Evolutionary conservation across 1,284 basidiomycete species (phyloP).

Genomic region (Mycena citricolor): DNA sequence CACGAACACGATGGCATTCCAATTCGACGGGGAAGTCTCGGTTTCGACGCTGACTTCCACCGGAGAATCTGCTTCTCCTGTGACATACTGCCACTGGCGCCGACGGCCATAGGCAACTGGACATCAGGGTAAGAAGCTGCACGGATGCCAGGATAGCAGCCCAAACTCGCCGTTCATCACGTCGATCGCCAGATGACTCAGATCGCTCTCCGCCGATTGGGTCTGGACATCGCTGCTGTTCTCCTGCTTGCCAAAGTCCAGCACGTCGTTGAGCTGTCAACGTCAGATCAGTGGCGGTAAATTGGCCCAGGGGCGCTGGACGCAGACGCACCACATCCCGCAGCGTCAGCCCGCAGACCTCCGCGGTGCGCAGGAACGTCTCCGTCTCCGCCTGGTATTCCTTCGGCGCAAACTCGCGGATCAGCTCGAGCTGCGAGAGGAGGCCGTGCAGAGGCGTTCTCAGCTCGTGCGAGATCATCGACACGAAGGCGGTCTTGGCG

Average conservation of each 20-base stretch:
- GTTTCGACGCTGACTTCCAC: constrained; percentile 10
- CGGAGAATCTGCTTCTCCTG: constrained; percentile 3
- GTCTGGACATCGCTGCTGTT: constrained; percentile 1
- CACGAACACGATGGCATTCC: constrained; percentile 7
- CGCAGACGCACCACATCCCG: constrained; percentile 9
- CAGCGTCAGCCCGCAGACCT: constrained; percentile 13
- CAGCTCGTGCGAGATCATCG: constrained; percentile 13
- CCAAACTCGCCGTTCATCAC: constrained; percentile 4
- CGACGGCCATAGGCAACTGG: constrained; percentile 14
- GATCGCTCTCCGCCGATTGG: constrained; percentile 6
- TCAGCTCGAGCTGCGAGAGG: constrained; percentile 14
- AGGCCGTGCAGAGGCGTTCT: constrained; percentile 15
- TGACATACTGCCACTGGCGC: constrained; percentile 10
- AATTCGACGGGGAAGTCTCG: constrained; percentile 8
- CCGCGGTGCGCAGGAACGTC: constrained; percentile 9
- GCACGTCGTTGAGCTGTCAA: constrained; percentile 13
- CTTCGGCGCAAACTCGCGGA: constrained; percentile 14
- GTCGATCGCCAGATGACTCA: constrained; percentile 9
- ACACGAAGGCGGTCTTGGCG: constrained; percentile 15
- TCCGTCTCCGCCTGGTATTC: constrained; percentile 11
- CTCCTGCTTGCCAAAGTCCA: constrained; percentile 15
- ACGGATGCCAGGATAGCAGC: neutral
- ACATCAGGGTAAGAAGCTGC: neutral
- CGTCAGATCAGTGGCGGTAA: neutral
- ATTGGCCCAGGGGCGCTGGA: neutral